Conservation (phyloP, 192 early-diverging fungal species). For the Dimargaris cristalligena region DNA sequence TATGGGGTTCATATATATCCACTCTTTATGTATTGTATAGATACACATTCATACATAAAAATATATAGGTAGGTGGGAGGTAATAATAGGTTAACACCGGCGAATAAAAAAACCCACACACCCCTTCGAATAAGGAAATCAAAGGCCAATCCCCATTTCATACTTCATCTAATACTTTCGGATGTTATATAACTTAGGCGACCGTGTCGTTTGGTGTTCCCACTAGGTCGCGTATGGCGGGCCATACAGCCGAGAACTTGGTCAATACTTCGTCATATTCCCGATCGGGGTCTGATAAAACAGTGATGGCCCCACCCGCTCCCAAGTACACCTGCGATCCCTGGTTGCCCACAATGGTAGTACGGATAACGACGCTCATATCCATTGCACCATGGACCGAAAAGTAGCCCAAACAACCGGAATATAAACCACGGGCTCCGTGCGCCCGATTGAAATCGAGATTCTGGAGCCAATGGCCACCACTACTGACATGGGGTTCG, state of each 20-base stretch:
- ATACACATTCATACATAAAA: too few relatives aligned
- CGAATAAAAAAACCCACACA: too few relatives aligned
- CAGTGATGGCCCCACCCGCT: conserved; percentile 85
- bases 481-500: background rate
- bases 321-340: conserved; percentile 47
- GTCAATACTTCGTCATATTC: conserved; percentile 81
- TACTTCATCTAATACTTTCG: too few relatives aligned
- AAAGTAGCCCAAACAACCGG: conserved; percentile 80
- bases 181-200: too few relatives aligned
- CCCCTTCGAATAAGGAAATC: too few relatives aligned
- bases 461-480: background rate
- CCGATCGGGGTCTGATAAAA: conserved; percentile 62
- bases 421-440: conserved; percentile 66
- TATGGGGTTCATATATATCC: too few relatives aligned
- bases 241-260: conserved; percentile 31
- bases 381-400: conserved; percentile 43
- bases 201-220: too few relatives aligned
- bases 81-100: too few relatives aligned
- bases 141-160: too few relatives aligned
- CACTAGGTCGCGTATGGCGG: background rate
- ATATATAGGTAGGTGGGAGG: too few relatives aligned
- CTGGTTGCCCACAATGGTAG: conserved; percentile 39
- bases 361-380: conserved; percentile 84
- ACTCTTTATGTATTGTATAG: too few relatives aligned
- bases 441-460: background rate